A percentile compares a stretch with the other conserved stretches of the same genome.
phyloP scores from a whole-genome alignment of 345 rosid species.

The Isatis tinctoria region DNA sequence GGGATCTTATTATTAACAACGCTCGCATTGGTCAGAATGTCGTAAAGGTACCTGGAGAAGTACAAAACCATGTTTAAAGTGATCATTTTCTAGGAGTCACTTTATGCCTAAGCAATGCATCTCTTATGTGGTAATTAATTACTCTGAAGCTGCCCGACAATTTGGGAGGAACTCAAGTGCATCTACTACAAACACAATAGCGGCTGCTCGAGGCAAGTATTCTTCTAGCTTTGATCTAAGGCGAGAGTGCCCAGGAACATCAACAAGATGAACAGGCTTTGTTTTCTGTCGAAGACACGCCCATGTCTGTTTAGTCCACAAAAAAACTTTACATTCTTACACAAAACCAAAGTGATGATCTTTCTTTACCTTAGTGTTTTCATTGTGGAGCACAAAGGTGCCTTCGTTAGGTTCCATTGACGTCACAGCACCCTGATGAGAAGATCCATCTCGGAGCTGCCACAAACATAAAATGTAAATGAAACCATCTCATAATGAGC shows the following conservation, averaged over 20 bases:
- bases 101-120: background rate
- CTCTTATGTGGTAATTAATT: background rate
- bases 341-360: background rate
- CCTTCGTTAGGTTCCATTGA: conserved; percentile 96
- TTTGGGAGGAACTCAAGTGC: conserved; percentile 87
- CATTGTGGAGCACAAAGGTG: conserved; percentile 64
- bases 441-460: conserved; percentile 86
- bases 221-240: conserved; percentile 80
- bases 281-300: conserved; percentile 40
- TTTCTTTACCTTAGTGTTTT: conserved; percentile 52
- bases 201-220: conserved; percentile 79
- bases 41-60: conserved; percentile 67
- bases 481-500: background rate
- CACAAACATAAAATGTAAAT: conserved; percentile 23
- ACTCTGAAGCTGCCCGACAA: conserved; percentile 74
- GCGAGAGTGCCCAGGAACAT: conserved; percentile 94
- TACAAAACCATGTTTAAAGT: background rate
- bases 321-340: background rate
- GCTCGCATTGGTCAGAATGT: conserved; percentile 72
- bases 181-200: conserved; percentile 79
- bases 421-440: conserved; percentile 82
- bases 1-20: conserved; percentile 79
- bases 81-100: background rate
- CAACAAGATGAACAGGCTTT: conserved; percentile 78
- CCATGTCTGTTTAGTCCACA: background rate